Base-by-base conservation (phyloP, 2,329 filamentous ascomycete genomes). In the Mycogone perniciosa region DNA sequence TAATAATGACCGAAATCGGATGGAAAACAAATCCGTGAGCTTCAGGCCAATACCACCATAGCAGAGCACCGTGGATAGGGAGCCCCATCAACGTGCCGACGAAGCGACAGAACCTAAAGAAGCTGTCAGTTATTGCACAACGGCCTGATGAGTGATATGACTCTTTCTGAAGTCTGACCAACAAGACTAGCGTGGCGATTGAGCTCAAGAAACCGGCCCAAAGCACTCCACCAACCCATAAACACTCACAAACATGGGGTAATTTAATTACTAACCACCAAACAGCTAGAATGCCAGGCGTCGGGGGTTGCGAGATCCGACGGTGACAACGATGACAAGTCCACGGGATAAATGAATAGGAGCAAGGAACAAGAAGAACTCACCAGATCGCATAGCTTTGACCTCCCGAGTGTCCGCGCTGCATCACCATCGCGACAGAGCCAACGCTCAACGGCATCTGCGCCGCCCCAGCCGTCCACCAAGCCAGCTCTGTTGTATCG, bases 11-110 rank as follows among this genome's bases (percentile, higher is more conserved):
- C 1, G 67, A 69, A 4, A 75, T 60, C 0, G 71, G 73, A 31
- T 68, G 69, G 44, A 68, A 62, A 31, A 74, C 69, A 57, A 75
- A 79, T 8, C 67, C 68, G 57, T 78, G 72, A 1, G 74, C 71
- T 50, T 77, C 76, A 3, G 73, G 74, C 76, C 76, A 77, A 56
- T 69, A 69, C 64, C 70, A 75, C 73, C 73, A 76, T n/a, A 73
- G 60, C 40, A 75, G 55, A 7, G 60, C 60, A 47, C 70, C 71
- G 40, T 63, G 64, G 8, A 68, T 50, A 5, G 69, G 63, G 13
- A 76, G 61, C 2, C 74, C 73, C 52, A 69, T 60, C 7, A 74
- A 46, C 1, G 72, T 70, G 4, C 75, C 74, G 2, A 71, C 50
- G 9, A 68, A 66, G 46, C 75, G 69, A 31, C 67, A 70, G 31